phyloP scores from a whole-genome alignment of 2,329 filamentous ascomycete species.

The Fusarium dimerum region DNA sequence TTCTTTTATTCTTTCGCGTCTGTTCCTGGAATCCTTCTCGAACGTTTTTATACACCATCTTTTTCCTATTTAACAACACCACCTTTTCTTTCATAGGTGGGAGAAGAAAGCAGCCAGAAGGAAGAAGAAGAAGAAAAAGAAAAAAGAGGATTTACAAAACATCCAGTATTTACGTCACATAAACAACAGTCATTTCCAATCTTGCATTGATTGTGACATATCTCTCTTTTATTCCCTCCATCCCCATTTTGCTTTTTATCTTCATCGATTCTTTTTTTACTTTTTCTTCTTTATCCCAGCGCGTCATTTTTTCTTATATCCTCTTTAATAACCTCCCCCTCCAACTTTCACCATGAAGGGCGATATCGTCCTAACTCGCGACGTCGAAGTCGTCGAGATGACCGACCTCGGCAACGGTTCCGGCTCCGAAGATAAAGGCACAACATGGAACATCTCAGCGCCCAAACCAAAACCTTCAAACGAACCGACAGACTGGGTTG shows the following conservation, averaged over 20 bases:
- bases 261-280: neutral
- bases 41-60: neutral
- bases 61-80: neutral
- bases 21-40: neutral
- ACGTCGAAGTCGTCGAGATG: constrained; percentile 24
- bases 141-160: neutral
- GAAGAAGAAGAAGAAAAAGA: neutral
- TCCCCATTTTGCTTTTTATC: neutral
- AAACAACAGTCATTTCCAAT: neutral
- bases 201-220: neutral
- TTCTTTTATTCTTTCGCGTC: neutral
- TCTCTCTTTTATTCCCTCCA: neutral
- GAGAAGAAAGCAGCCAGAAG: too few relatives aligned
- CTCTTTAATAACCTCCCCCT: neutral
- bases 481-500: constrained; percentile 19
- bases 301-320: neutral
- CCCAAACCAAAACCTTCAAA: neutral
- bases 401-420: constrained; percentile 4
- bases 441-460: constrained; percentile 12
- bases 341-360: constrained; percentile 13
- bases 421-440: constrained; percentile 8
- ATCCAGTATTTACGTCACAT: neutral
- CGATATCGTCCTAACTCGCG: constrained; percentile 17
- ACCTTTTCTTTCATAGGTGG: too few relatives aligned
- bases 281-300: neutral